A percentile compares a stretch with the other conserved stretches of the same genome.
Evolutionary conservation across 1,284 basidiomycete genomes (phyloP).

Genomic region (Neonothopanus nambi): DNA sequence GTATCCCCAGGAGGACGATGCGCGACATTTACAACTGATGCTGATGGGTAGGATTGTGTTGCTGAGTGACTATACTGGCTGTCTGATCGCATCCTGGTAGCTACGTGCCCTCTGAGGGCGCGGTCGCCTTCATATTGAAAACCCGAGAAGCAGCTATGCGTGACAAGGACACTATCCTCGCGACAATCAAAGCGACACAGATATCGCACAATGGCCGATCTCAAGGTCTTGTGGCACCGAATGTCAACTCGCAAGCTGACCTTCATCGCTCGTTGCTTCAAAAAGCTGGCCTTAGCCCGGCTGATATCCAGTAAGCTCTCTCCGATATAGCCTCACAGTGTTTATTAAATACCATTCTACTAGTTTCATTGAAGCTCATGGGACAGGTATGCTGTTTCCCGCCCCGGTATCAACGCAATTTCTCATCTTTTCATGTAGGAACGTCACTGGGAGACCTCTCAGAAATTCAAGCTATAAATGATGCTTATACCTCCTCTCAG

Average conservation of each 20-base stretch:
- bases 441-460: slow-evolving; percentile 36
- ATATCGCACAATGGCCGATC: slow-evolving; percentile 36
- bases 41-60: slow-evolving; percentile 32
- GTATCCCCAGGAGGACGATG: slow-evolving; percentile 35
- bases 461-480: slow-evolving; percentile 37
- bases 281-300: slow-evolving; percentile 28
- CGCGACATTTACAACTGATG: slow-evolving; percentile 35
- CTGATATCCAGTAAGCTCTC: slow-evolving; percentile 34
- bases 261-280: slow-evolving; percentile 31
- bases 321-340: neutral
- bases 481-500: slow-evolving; percentile 33
- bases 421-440: slow-evolving; percentile 17
- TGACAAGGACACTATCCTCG: slow-evolving; percentile 36
- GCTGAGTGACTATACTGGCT: neutral
- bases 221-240: slow-evolving; percentile 38
- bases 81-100: slow-evolving; percentile 13
- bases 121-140: slow-evolving; percentile 33
- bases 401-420: neutral
- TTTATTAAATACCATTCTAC: neutral
- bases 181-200: slow-evolving; percentile 32
- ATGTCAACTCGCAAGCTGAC: slow-evolving; percentile 32
- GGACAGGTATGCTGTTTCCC: slow-evolving; percentile 27
- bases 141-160: slow-evolving; percentile 32
- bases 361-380: slow-evolving; percentile 39
- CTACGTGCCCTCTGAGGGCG: slow-evolving; percentile 37